Conservation (phyloP, 1,284 basidiomycete species). For the Marasmius sp. region DNA sequence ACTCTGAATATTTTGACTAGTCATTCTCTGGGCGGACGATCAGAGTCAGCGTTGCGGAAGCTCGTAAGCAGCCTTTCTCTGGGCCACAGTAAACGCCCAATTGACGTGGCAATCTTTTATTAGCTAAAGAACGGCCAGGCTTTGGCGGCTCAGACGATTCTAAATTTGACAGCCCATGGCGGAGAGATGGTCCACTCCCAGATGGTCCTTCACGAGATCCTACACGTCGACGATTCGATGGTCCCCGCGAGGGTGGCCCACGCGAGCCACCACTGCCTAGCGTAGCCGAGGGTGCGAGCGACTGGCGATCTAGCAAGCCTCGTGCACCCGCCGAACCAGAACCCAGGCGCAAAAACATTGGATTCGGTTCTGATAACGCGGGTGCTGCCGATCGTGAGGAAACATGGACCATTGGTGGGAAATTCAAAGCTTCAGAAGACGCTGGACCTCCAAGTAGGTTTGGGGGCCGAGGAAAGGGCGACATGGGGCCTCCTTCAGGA, state of each 20-base stretch:
- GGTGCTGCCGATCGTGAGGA: constrained; percentile 77
- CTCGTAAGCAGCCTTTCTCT: constrained; percentile 60
- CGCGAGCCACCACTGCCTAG: constrained; percentile 39
- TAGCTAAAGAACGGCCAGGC: constrained; percentile 73
- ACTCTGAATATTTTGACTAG: constrained; percentile 8
- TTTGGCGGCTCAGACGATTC: constrained; percentile 65
- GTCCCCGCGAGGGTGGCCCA: constrained; percentile 42
- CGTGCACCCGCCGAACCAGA: constrained; percentile 48
- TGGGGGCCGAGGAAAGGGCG: constrained; percentile 50
- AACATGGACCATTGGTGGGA: constrained; percentile 68
- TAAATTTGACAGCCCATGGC: constrained; percentile 82
- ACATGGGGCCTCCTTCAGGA: constrained; percentile 52
- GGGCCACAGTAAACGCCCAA: background rate
- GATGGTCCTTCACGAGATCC: constrained; percentile 55
- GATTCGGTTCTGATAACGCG: constrained; percentile 49
- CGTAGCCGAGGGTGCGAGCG: constrained; percentile 56
- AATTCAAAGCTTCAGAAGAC: constrained; percentile 58
- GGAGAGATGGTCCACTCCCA: constrained; percentile 87
- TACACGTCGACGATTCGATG: constrained; percentile 65
- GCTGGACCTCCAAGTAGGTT: constrained; percentile 45
- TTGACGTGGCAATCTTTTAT: constrained; percentile 6
- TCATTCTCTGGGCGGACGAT: constrained; percentile 76
- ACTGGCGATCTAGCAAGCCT: constrained; percentile 74
- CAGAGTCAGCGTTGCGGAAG: constrained; percentile 93
- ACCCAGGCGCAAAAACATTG: constrained; percentile 55